phyloP scores from a whole-genome alignment of 2,329 filamentous ascomycete genomes.

The Exophiala spinifera region DNA sequence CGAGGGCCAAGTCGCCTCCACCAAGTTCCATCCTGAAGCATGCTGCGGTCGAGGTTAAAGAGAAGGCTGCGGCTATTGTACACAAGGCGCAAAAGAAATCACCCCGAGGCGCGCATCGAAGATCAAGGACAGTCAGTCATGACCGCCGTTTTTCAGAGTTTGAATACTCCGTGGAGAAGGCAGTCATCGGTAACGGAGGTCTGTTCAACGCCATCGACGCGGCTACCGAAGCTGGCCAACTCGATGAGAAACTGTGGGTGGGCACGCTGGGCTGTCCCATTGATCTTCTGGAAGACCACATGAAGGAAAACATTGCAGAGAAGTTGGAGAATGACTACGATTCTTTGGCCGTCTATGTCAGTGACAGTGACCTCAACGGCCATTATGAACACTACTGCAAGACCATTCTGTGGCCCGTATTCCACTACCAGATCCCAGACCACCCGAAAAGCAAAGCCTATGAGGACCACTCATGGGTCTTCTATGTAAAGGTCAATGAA shows the following conservation, averaged over 20 bases:
- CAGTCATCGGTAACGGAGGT: constrained; percentile 89
- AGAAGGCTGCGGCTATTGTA: constrained; percentile 12
- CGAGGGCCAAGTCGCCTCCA: constrained; percentile 69
- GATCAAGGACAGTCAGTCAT: constrained; percentile 52
- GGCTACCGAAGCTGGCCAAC: constrained; percentile 64
- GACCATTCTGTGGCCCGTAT: constrained; percentile 94
- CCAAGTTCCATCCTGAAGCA: constrained; percentile 74
- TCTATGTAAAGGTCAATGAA: constrained; percentile 88
- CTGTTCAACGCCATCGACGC: constrained; percentile 84
- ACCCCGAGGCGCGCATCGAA: constrained; percentile 8
- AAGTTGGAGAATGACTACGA: constrained; percentile 76
- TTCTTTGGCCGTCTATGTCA: constrained; percentile 67
- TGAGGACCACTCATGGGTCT: constrained; percentile 93
- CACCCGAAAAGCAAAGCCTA: constrained; percentile 98
- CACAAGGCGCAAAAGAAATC: constrained; percentile 3
- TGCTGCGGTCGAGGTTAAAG: constrained; percentile 26
- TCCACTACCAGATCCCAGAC: constrained; percentile 97
- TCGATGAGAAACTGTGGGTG: constrained; percentile 80
- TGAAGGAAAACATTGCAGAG: constrained; percentile 80
- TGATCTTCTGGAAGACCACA: constrained; percentile 71
- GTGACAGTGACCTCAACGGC: constrained; percentile 88
- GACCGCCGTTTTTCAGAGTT: constrained; percentile 72
- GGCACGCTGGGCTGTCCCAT: constrained; percentile 93
- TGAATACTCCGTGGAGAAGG: constrained; percentile 77
- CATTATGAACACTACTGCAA: constrained; percentile 98